A percentile compares a stretch with the other conserved stretches of the same genome.
Evolutionary conservation across 129 eudicot genomes (phyloP).

Genomic region (Chrysanthemum makinoi): DNA sequence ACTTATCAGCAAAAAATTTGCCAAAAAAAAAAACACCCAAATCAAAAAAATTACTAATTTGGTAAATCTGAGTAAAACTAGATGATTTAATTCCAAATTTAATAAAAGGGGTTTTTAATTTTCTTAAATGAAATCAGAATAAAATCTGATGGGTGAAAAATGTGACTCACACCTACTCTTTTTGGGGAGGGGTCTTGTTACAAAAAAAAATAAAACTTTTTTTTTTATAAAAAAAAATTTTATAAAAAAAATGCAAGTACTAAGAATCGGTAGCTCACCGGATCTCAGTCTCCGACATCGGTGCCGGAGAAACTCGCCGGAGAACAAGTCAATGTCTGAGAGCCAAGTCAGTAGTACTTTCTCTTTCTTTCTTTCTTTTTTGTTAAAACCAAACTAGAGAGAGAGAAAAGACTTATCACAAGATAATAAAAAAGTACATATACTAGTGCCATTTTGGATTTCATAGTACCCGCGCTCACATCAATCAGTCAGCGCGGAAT

Average conservation of each 20-base stretch:
- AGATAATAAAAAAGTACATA: no score
- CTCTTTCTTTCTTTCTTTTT: no score
- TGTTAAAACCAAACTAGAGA: no score
- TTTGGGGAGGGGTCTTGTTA: neutral
- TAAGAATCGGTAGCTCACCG: conserved; percentile 49
- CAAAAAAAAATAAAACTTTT: conserved; percentile 4
- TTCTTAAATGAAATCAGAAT: neutral
- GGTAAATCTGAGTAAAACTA: neutral
- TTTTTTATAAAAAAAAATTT: neutral
- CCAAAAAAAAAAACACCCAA: neutral
- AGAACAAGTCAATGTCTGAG: conserved; percentile 39
- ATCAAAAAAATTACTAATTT: neutral
- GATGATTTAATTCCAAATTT: neutral
- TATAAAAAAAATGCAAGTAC: conserved; percentile 19
- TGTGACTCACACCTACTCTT: conserved; percentile 34
- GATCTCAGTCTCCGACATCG: conserved; percentile 39
- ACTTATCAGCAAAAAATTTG: neutral
- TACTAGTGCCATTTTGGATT: no score
- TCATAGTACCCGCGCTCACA: no score
- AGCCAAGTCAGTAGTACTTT: conserved; percentile 35
- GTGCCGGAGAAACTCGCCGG: conserved; percentile 34
- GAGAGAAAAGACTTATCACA: no score
- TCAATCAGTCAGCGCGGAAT: no score
- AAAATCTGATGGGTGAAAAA: conserved; percentile 22
- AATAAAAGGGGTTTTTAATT: no score